Percentiles rank a stretch among this genome's conserved stretches.
Evolutionary conservation across 306 rosid species (phyloP).

Genomic region (Erythrophleum fordii): DNA sequence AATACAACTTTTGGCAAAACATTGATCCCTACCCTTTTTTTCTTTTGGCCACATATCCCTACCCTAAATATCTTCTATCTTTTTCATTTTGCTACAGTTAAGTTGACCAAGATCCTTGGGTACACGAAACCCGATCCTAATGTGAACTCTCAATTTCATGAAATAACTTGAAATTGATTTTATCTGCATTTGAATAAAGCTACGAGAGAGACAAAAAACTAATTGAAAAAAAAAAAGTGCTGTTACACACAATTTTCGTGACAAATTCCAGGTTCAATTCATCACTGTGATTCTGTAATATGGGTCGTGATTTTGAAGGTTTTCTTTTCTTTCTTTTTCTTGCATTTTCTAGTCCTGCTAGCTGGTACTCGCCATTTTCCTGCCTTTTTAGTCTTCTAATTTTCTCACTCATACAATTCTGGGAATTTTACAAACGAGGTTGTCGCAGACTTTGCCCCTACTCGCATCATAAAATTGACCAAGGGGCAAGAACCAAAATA

Average conservation of each 20-base stretch:
- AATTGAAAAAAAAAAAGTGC: no score
- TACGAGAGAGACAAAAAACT: not conserved
- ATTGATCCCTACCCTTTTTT: not conserved
- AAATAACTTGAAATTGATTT: not conserved
- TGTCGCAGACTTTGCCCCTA: conserved; percentile 17
- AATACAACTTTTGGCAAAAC: no score
- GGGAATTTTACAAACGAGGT: conserved; percentile 6
- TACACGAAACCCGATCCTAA: not conserved
- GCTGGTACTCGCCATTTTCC: not conserved
- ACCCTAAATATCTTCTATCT: no score
- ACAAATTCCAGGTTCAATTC: not conserved
- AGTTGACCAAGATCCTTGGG: not conserved
- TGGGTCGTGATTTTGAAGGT: not conserved
- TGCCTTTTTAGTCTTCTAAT: not conserved
- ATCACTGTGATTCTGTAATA: not conserved
- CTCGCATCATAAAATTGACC: conserved; percentile 17
- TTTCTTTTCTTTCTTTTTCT: not conserved
- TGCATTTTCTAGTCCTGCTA: not conserved
- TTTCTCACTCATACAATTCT: not conserved
- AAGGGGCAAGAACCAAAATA: conserved; percentile 19
- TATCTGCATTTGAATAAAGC: not conserved
- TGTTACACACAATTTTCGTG: not conserved
- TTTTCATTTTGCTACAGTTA: no score
- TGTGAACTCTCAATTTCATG: not conserved
- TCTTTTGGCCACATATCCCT: no score